These are phyloP conservation scores for Rusavskia elegans DNA, from an alignment of 495 filamentous ascomycete species.

Conservation along the genomic window DNA sequence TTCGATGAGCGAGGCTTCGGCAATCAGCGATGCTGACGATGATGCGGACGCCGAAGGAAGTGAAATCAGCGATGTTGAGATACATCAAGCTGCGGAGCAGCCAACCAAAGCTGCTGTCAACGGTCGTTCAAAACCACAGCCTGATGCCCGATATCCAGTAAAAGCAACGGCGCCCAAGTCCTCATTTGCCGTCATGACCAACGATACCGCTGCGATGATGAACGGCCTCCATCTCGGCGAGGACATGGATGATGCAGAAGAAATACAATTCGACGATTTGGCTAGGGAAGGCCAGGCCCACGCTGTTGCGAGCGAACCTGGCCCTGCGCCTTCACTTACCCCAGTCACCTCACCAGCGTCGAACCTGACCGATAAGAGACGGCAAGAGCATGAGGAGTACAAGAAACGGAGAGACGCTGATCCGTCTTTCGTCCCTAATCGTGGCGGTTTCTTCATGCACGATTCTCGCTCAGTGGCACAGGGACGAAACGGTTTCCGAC, in stretches of 20 bases:
- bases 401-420: slow-evolving; percentile 74
- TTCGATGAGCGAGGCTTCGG: slow-evolving; percentile 67
- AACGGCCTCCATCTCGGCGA: slow-evolving; percentile 60
- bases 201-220: slow-evolving; percentile 81
- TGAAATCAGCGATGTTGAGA: slow-evolving; percentile 56
- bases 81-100: slow-evolving; percentile 26
- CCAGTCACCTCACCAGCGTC: slow-evolving; percentile 20
- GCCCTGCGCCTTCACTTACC: slow-evolving; percentile 19
- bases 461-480: slow-evolving; percentile 69
- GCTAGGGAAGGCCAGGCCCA: slow-evolving; percentile 14
- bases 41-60: slow-evolving; percentile 59
- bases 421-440: slow-evolving; percentile 86
- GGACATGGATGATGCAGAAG: slow-evolving; percentile 33
- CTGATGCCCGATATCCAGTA: slow-evolving; percentile 13
- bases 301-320: slow-evolving; percentile 15
- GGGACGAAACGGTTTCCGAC: slow-evolving; percentile 59
- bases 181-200: slow-evolving; percentile 18
- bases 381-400: slow-evolving; percentile 82
- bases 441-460: slow-evolving; percentile 93
- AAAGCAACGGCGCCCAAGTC: slow-evolving; percentile 7
- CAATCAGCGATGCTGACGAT: slow-evolving; percentile 58
- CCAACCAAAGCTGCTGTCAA: slow-evolving; percentile 21
- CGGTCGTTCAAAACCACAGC: slow-evolving; percentile 24
- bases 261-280: slow-evolving; percentile 52
- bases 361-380: slow-evolving; percentile 46